phyloP scores from a whole-genome alignment of 2,329 filamentous ascomycete genomes.

The Colletotrichum cordylinicola region DNA sequence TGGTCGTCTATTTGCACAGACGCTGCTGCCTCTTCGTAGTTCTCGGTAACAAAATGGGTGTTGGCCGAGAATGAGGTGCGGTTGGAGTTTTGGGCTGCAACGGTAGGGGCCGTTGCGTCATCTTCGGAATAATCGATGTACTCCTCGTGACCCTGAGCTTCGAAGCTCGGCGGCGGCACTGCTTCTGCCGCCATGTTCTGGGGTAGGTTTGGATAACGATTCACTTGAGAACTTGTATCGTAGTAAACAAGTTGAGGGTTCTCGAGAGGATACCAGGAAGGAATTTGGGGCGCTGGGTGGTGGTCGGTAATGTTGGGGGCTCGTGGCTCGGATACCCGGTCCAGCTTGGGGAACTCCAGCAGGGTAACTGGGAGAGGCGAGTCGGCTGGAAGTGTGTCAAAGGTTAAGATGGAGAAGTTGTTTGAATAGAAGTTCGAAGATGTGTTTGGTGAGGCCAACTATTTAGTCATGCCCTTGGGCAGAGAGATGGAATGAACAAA shows the following conservation, averaged over 20 bases:
- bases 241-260: neutral
- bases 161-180: conserved; percentile 1
- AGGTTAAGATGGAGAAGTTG: neutral
- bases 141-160: conserved; percentile 11
- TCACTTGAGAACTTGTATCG: neutral
- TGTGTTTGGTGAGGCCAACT: neutral
- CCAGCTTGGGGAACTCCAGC: neutral
- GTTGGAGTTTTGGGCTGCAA: neutral
- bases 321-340: neutral
- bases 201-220: neutral
- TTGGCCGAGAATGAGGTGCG: conserved; percentile 1
- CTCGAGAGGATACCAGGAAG: neutral
- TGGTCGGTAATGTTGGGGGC: neutral
- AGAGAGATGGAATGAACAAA: neutral
- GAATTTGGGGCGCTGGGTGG: neutral
- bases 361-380: neutral
- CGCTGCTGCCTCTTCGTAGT: neutral
- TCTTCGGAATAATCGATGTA: conserved; percentile 23
- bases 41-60: neutral
- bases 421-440: neutral
- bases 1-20: conserved; percentile 27
- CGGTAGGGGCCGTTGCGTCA: conserved; percentile 4
- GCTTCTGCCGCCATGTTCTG: conserved; percentile 12
- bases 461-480: neutral
- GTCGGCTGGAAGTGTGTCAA: neutral